These are phyloP conservation scores for Colletotrichum liriopes DNA, from an alignment of 2,329 filamentous ascomycete species.

Conservation along the genomic window DNA sequence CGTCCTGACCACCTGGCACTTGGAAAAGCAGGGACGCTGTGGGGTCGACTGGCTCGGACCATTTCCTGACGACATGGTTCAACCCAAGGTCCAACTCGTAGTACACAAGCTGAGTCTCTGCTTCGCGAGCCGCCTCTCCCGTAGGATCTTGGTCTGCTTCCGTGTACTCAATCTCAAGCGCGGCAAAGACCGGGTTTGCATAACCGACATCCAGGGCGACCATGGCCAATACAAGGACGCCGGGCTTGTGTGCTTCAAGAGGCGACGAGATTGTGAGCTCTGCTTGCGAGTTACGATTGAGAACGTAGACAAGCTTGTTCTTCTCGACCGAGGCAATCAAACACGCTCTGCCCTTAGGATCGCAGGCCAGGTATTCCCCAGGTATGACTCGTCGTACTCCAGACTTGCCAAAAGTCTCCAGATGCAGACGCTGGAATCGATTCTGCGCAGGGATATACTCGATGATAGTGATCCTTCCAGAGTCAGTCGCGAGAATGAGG, in stretches of 20 bases:
- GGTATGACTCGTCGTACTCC: slow-evolving; percentile 94
- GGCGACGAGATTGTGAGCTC: slow-evolving; percentile 98
- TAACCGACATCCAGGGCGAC: slow-evolving; percentile 95
- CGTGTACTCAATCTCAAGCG: slow-evolving; percentile 93
- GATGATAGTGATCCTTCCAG: slow-evolving; percentile 92
- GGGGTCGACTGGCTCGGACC: slow-evolving; percentile 94
- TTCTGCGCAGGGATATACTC: slow-evolving; percentile 92
- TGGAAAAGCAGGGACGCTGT: slow-evolving; percentile 93
- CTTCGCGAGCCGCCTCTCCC: slow-evolving; percentile 83
- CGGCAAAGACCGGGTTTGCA: slow-evolving; percentile 96
- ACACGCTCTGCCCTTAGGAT: slow-evolving; percentile 96
- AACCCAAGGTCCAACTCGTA: slow-evolving; percentile 97
- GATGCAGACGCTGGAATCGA: slow-evolving; percentile 88
- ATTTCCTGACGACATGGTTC: slow-evolving; percentile 97
- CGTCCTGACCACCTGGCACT: slow-evolving; percentile 93
- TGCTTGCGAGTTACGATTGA: slow-evolving; percentile 95
- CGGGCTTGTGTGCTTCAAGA: slow-evolving; percentile 93
- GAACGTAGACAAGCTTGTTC: slow-evolving; percentile 99
- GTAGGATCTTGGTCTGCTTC: slow-evolving; percentile 93
- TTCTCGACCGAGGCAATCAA: slow-evolving; percentile 96
- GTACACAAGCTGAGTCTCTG: slow-evolving; percentile 94
- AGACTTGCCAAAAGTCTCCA: slow-evolving; percentile 99
- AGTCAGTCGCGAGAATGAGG: slow-evolving; percentile 95
- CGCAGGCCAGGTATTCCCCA: slow-evolving; percentile 94
- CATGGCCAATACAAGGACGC: slow-evolving; percentile 90